These are phyloP conservation scores for Sclerotinia spermophila DNA, from an alignment of 2,329 filamentous ascomycete genomes.

Conservation along the genomic window DNA sequence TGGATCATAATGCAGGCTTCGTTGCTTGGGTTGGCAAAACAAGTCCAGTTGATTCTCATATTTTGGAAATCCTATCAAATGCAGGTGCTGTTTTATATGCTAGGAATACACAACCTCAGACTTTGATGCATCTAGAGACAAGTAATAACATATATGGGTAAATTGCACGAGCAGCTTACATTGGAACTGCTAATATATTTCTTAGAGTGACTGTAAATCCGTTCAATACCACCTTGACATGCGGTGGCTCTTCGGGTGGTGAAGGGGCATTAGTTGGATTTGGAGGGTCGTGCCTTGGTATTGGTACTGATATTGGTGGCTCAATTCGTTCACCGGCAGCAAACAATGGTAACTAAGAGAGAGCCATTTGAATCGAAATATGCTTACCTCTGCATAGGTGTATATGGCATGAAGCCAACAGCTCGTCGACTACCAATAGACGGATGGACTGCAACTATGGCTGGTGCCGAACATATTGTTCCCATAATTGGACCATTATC, in stretches of 20 bases:
- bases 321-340: constrained; percentile 47
- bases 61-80: constrained; percentile 45
- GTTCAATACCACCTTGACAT: constrained; percentile 47
- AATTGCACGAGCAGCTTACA: constrained; percentile 14
- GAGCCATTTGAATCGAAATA: not conserved
- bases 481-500: constrained; percentile 52
- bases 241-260: constrained; percentile 53
- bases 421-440: constrained; percentile 29
- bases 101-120: constrained; percentile 52
- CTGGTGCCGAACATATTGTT: constrained; percentile 40
- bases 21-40: constrained; percentile 47
- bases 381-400: constrained; percentile 25
- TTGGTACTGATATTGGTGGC: constrained; percentile 53
- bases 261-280: constrained; percentile 54
- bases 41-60: constrained; percentile 45
- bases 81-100: constrained; percentile 51
- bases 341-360: constrained; percentile 40
- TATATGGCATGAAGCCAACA: constrained; percentile 37
- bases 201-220: constrained; percentile 51
- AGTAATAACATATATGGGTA: constrained; percentile 46
- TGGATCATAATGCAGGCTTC: constrained; percentile 49
- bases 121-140: constrained; percentile 52
- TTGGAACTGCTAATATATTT: not conserved
- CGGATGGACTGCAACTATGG: constrained; percentile 28
- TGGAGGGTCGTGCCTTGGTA: constrained; percentile 49